Conservation (phyloP, 257 asterid species). For the Ocimum tenuiflorum region DNA sequence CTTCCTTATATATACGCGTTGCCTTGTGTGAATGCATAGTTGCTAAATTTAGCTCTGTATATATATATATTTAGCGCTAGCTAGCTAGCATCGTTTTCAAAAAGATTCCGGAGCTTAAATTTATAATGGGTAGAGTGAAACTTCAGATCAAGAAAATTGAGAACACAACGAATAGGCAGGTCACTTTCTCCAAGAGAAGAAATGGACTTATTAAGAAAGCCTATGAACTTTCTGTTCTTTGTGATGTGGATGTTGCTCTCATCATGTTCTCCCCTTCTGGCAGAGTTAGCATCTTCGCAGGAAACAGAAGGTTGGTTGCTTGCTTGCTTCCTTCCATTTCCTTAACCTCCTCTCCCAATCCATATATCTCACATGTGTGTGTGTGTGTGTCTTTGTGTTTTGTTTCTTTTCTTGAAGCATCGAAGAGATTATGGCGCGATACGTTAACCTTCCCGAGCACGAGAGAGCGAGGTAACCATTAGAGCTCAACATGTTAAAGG, state of each 20-base stretch:
- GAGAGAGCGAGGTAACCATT: conserved; percentile 80
- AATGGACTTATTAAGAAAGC: conserved; percentile 96
- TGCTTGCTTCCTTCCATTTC: too few species aligned
- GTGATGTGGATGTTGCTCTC: conserved; percentile 94
- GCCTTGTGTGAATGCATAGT: background rate
- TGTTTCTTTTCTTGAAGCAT: conserved; percentile 35
- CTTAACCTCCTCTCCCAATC: too few species aligned
- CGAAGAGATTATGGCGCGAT: conserved; percentile 66
- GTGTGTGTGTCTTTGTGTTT: background rate
- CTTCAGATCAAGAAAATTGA: conserved; percentile 89
- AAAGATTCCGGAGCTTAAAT: background rate
- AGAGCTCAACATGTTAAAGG: too few species aligned
- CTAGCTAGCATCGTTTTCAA: conserved; percentile 30
- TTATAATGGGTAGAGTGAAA: conserved; percentile 87
- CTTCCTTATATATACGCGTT: background rate
- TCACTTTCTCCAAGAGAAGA: conserved; percentile 94
- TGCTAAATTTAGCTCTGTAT: conserved; percentile 19
- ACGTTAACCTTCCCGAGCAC: conserved; percentile 73
- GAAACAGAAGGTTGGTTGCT: conserved; percentile 79
- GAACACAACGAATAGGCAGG: conserved; percentile 93
- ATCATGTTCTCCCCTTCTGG: conserved; percentile 98
- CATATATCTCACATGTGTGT: background rate
- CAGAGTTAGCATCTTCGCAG: conserved; percentile 66
- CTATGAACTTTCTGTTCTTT: conserved; percentile 91
- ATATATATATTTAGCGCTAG: too few species aligned